Percentiles rank a stretch among this genome's conserved stretches.
Evolutionary conservation across 129 eudicot genomes (phyloP).

Genomic region (Pittosporum tobira): DNA sequence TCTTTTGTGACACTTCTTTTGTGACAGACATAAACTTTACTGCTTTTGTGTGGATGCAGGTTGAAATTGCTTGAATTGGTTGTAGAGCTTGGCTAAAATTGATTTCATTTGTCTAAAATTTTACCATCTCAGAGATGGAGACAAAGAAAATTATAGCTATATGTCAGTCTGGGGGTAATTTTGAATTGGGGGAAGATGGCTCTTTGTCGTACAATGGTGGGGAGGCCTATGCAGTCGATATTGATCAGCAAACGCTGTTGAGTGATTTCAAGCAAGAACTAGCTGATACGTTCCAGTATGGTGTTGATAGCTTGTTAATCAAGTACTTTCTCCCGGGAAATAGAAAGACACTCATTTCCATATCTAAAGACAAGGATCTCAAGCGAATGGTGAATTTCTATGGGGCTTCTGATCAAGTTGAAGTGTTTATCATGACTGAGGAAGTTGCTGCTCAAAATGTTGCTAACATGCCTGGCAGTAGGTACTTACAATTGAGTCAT

Average conservation of each 20-base stretch:
- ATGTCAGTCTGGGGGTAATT: slow-evolving; percentile 86
- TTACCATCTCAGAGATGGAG: slow-evolving; percentile 31
- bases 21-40: slow-evolving; percentile 3
- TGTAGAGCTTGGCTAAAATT: slow-evolving; percentile 1
- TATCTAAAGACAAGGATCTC: slow-evolving; percentile 84
- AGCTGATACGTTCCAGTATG: slow-evolving; percentile 59
- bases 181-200: slow-evolving; percentile 57
- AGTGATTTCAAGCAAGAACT: slow-evolving; percentile 69
- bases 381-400: slow-evolving; percentile 80
- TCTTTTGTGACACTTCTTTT: background rate
- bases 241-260: slow-evolving; percentile 48
- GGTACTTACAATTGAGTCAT: slow-evolving; percentile 32
- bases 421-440: slow-evolving; percentile 59
- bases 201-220: slow-evolving; percentile 64
- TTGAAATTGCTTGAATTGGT: slow-evolving; percentile 5
- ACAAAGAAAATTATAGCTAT: slow-evolving; percentile 72
- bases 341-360: slow-evolving; percentile 66
- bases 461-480: slow-evolving; percentile 63
- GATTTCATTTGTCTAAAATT: background rate
- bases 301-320: slow-evolving; percentile 45
- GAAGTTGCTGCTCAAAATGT: slow-evolving; percentile 38
- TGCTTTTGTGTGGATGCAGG: slow-evolving; percentile 6
- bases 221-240: slow-evolving; percentile 86
- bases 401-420: slow-evolving; percentile 58
- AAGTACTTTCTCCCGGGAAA: slow-evolving; percentile 92